Evolutionary conservation across 1,284 basidiomycete species (phyloP).

Genomic region (Sporisorium exsertum): DNA sequence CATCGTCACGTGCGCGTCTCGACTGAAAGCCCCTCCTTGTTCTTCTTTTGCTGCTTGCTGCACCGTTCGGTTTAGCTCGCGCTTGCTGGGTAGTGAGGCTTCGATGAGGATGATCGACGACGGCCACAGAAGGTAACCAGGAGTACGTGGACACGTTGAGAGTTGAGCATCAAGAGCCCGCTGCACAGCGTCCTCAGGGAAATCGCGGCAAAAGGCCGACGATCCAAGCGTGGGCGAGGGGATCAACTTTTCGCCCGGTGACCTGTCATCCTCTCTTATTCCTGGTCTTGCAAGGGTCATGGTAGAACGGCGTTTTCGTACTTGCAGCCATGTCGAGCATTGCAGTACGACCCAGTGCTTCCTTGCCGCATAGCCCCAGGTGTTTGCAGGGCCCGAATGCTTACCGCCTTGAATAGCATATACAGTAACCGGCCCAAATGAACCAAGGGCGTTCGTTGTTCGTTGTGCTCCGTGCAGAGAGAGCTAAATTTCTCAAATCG

Average conservation of each 20-base stretch:
- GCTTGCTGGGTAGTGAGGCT: too few relatives aligned
- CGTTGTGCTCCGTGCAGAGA: conserved; percentile 4
- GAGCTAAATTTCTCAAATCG: neutral
- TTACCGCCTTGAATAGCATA: neutral
- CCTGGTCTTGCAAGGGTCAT: too few relatives aligned
- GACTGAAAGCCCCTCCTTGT: neutral
- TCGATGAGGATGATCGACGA: neutral
- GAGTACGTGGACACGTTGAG: neutral
- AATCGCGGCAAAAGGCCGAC: conserved; percentile 14
- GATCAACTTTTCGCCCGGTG: neutral
- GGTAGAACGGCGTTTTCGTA: too few relatives aligned
- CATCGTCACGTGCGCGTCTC: conserved; percentile 10
- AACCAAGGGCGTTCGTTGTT: neutral
- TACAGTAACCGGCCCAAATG: neutral
- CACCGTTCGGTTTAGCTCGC: too few relatives aligned
- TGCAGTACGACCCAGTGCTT: too few relatives aligned
- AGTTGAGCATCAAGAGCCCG: neutral
- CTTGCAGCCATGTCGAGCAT: too few relatives aligned
- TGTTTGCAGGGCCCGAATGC: neutral
- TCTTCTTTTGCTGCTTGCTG: too few relatives aligned
- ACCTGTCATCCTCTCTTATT: neutral
- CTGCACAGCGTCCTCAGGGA: neutral
- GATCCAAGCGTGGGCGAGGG: neutral
- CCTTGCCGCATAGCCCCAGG: too few relatives aligned
- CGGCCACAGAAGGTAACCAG: neutral